These are phyloP conservation scores for Medicago arabica DNA, from an alignment of 306 rosid species.

Conservation along the genomic window DNA sequence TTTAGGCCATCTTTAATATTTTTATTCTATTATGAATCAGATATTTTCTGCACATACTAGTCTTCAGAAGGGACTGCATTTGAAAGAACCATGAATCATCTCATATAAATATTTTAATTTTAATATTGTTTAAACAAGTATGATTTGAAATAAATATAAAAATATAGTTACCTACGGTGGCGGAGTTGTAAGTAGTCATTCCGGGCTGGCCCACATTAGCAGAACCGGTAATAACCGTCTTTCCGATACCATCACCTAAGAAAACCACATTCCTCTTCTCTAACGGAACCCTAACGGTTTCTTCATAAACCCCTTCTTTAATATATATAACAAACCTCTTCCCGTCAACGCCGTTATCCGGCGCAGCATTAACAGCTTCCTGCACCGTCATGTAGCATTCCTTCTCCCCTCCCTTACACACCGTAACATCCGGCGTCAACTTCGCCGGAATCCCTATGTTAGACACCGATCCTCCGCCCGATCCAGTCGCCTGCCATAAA, in stretches of 20 bases:
- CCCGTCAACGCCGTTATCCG: slow-evolving; percentile 39
- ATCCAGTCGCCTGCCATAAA: slow-evolving; percentile 59
- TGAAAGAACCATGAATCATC: too few relatives aligned
- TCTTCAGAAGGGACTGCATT: too few relatives aligned
- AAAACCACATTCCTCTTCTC: slow-evolving; percentile 75
- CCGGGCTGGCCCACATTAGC: slow-evolving; percentile 65
- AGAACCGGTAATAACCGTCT: slow-evolving; percentile 75
- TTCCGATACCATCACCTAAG: slow-evolving; percentile 78
- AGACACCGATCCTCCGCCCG: slow-evolving; percentile 13
- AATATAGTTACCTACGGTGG: slow-evolving; percentile 71
- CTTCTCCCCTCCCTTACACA: slow-evolving; percentile 52
- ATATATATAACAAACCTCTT: slow-evolving; percentile 66
- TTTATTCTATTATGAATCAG: too few relatives aligned
- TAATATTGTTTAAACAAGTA: too few relatives aligned
- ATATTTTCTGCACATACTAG: too few relatives aligned
- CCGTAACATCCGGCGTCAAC: slow-evolving; percentile 59
- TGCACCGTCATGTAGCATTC: slow-evolving; percentile 68
- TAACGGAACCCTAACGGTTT: slow-evolving; percentile 72
- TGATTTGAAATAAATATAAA: too few relatives aligned
- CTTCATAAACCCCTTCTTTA: slow-evolving; percentile 76
- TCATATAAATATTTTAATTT: too few relatives aligned
- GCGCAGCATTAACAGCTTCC: slow-evolving; percentile 75
- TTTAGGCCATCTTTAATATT: too few relatives aligned
- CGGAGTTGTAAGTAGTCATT: slow-evolving; percentile 65
- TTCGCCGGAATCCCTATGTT: slow-evolving; percentile 52